Base-by-base conservation (phyloP, 2,329 filamentous ascomycete genomes). In the Lecanosticta acicola region DNA sequence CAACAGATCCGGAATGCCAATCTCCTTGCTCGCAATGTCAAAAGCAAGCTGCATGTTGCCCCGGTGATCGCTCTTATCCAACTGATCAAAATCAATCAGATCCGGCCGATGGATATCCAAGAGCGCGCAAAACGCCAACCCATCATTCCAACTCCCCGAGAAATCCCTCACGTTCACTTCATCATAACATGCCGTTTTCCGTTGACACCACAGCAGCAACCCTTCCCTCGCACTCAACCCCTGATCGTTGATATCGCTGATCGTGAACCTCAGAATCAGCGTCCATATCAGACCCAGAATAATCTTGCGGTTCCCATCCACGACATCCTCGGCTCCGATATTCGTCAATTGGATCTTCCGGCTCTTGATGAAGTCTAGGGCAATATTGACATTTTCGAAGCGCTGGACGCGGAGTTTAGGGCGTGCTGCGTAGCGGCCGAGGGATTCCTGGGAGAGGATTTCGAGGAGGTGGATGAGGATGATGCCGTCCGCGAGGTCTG, bases 21-120 rank as follows among this genome's bases (percentile, higher is more conserved):
- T 97, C 71, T 97, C 93, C 65, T 91, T 87, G 59, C 86, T 82
- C 7, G 93, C 93, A 60, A 98, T 91, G 63, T 97, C 91, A 66
- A 98, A 98, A 18, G 93, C 93, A 55, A 97, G 72, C 69, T 96
- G 87, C 91, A 97, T 98, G 72, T 98, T 98, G 35, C 90, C 91
- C 48, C 83, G 81, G 70, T 95, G 93, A 66, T 98, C 91, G 26
- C 75, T 81, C 75, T 97, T 97, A 72, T 98, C 91, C 55, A 98
- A 75, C 26, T 85, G 78, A 62, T 98, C 93, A 66, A 90, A 98
- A 70, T 98, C 93, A 65, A 98, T 98, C 54, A 98, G 75, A 65
- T 98, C 93, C 2, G 93, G 93, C 37, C 93, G 81, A 71, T 98
- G 93, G 57, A 98, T 98, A 67, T 98, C 93, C 55, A 98, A 75